Evolutionary conservation across 1,284 basidiomycete genomes (phyloP).

Genomic region (Ustilago lituana): DNA sequence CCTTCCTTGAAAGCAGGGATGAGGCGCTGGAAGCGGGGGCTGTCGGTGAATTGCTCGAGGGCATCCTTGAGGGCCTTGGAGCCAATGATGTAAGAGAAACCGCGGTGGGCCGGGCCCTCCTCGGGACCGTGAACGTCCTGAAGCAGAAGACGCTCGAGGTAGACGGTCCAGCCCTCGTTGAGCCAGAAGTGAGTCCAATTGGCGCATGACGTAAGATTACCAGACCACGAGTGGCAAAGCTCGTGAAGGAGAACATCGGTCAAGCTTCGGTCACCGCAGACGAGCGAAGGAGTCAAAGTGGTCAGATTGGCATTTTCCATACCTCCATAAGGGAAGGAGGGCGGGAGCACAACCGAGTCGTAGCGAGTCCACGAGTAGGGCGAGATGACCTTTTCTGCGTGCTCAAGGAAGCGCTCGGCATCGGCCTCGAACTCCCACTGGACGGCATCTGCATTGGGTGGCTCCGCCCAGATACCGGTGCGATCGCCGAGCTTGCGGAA

Average conservation of each 20-base stretch:
- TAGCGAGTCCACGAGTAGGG: conserved; percentile 87
- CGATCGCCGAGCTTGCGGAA: conserved; percentile 62
- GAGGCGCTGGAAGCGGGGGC: conserved; percentile 82
- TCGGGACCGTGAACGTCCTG: conserved; percentile 75
- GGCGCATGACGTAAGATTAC: conserved; percentile 64
- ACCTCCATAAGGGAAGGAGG: conserved; percentile 81
- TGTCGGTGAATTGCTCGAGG: conserved; percentile 70
- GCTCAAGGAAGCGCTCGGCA: conserved; percentile 63
- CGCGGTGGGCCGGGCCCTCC: conserved; percentile 75
- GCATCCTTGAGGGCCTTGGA: conserved; percentile 78
- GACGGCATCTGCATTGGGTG: conserved; percentile 57
- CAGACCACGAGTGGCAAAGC: conserved; percentile 65
- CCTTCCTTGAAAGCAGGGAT: conserved; percentile 84
- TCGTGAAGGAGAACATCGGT: conserved; percentile 70
- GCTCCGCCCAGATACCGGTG: conserved; percentile 66
- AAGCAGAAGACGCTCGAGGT: conserved; percentile 86
- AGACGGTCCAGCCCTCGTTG: conserved; percentile 83
- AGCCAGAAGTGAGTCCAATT: conserved; percentile 67
- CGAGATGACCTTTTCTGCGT: conserved; percentile 63
- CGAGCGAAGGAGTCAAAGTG: conserved; percentile 64
- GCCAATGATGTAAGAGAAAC: conserved; percentile 82
- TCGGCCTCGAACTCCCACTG: conserved; percentile 67
- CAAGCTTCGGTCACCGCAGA: conserved; percentile 59
- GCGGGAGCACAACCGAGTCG: conserved; percentile 89
- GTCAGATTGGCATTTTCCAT: conserved; percentile 67